Conservation (phyloP, 139 green algal genomes). For the Ostreobium quekettii region DNA sequence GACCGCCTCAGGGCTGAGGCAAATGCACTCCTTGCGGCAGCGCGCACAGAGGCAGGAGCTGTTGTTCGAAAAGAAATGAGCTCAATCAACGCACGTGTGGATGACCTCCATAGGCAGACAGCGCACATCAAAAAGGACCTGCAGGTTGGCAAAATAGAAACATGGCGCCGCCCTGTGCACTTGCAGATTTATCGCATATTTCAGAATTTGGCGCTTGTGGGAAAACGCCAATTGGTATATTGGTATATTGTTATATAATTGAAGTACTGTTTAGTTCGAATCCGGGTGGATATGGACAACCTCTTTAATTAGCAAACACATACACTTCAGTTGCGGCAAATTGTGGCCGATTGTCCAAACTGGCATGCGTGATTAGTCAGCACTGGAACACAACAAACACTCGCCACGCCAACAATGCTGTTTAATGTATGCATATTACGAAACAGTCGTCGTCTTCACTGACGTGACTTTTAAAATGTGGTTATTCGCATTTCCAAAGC, state of each 20-base stretch:
- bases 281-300: neutral
- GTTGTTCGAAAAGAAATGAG: neutral
- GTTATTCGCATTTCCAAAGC: too few species aligned
- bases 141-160: constrained; percentile 1
- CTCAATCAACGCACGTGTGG: neutral
- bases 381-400: too few species aligned
- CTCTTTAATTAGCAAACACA: neutral
- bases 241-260: neutral
- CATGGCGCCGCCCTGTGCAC: too few species aligned
- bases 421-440: too few species aligned
- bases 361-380: too few species aligned
- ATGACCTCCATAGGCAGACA: neutral
- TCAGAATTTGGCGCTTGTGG: neutral
- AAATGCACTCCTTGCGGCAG: neutral
- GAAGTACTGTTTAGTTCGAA: neutral
- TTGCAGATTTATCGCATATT: too few species aligned
- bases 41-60: neutral
- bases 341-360: too few species aligned
- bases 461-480: too few species aligned
- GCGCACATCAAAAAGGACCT: neutral
- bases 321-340: too few species aligned
- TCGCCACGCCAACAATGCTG: too few species aligned
- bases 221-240: neutral
- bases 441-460: too few species aligned
- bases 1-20: neutral